Conservation (phyloP, 1,284 basidiomycete species). For the Hortiboletus rubellus region DNA sequence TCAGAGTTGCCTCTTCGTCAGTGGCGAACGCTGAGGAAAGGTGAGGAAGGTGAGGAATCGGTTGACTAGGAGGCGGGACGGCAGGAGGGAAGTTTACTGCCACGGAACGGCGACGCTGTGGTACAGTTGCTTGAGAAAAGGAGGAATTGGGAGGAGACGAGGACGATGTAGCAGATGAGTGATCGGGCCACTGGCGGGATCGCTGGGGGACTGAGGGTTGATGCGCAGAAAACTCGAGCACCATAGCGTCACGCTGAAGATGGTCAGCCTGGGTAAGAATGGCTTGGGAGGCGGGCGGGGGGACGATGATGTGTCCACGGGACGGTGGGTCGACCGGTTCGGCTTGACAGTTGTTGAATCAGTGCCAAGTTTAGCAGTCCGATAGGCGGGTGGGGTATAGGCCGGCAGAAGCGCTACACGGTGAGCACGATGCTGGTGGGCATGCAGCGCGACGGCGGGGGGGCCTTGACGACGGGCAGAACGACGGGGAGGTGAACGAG, state of each 20-base stretch:
- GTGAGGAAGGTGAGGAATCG: constrained; percentile 62
- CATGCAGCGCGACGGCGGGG: constrained; percentile 17
- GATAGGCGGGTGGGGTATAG: not conserved
- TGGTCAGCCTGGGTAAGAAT: not conserved
- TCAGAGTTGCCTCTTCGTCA: constrained; percentile 19
- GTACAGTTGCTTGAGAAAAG: constrained; percentile 32
- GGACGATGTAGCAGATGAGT: constrained; percentile 35
- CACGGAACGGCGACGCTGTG: constrained; percentile 64
- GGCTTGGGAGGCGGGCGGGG: not conserved
- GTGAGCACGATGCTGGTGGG: constrained; percentile 2
- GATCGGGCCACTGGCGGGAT: constrained; percentile 53
- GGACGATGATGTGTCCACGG: constrained; percentile 4
- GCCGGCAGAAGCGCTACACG: constrained; percentile 12
- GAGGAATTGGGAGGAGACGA: constrained; percentile 39
- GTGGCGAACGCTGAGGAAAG: constrained; percentile 26
- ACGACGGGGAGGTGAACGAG: constrained; percentile 6
- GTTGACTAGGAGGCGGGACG: constrained; percentile 70
- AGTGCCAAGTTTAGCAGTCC: constrained; percentile 2
- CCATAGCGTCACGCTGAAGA: constrained; percentile 41
- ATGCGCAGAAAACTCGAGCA: constrained; percentile 52
- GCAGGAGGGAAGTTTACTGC: constrained; percentile 62
- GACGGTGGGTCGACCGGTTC: constrained; percentile 9
- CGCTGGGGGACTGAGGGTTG: constrained; percentile 41
- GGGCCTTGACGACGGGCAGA: constrained; percentile 2
- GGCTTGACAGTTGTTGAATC: constrained; percentile 11